Evolutionary conservation across 2,329 filamentous ascomycete genomes (phyloP), one percentile per base, ranked within the genome.

Genomic region (Fusarium azukiicola): DNA sequence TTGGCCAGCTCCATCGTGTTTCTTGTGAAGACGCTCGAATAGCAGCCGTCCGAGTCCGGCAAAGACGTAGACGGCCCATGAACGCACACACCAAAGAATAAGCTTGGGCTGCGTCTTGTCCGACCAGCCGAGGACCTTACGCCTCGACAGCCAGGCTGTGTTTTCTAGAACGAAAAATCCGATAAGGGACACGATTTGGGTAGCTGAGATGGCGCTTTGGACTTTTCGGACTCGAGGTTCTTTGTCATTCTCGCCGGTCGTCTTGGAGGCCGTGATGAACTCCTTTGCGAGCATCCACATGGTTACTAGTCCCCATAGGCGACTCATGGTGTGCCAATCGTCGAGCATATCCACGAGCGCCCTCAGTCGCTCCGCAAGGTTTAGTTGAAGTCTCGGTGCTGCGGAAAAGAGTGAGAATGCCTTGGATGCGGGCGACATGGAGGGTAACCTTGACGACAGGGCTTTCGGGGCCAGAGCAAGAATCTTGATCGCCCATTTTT

Each of bases 301-400:
- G 1, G 56, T 61, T 6, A 79, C 4, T 3, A 78, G 12, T 1
- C 78, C 78, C 78, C 78, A 79, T 17, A 79, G 16, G 9, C 78
- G 56, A 14, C 73, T 80, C 4, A 80, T 72, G 3, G 75, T 76
- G 5, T 80, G 78, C 78, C 78, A 80, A 10, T 80, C 78, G n/a
- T 80, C 78, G n/a, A 80, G 13, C 17, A 80, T 63, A 49, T 76
- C 19, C 2, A 76, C 63, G 3, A 80, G 11, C 1, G 78, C 75
- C 14, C 73, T 69, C 1, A 71, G 9, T 12, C 78, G 52, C 17
- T 78, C 67, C 4, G 75, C 69, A 27, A 76, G 14, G 2, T 27
- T 14, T 3, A 36, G 10, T 5, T 17, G 73, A 11, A 27, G 56
- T 0, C 27, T 21, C 2, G 21, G 21, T 11, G 42, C 9, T 2